Percentiles rank a stretch among this genome's conserved stretches.
Evolutionary conservation across 805 yeast genomes (phyloP).

Genomic region (Millerago galiae): DNA sequence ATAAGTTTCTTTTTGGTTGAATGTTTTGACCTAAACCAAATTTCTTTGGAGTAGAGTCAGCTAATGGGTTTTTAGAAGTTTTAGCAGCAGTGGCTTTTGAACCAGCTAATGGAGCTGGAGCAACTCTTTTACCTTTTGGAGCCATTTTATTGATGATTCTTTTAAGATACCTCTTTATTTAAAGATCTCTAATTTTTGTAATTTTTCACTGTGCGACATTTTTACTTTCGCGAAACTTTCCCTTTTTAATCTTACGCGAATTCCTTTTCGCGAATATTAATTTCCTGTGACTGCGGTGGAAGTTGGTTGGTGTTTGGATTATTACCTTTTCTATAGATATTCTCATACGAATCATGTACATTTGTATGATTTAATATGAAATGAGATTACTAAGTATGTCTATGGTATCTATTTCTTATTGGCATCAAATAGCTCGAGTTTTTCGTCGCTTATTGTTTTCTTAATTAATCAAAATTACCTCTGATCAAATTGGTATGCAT

Average conservation of each 20-base stretch:
- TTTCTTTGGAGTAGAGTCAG: constrained; percentile 85
- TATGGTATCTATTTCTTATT: no score
- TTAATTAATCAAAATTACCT: no score
- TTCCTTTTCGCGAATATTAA: background rate
- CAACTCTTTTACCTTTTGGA: constrained; percentile 61
- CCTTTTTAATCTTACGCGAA: background rate
- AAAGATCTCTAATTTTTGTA: background rate
- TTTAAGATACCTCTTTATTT: no score
- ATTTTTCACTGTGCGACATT: constrained; percentile 1
- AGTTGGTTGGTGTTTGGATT: background rate
- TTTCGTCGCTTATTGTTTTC: no score
- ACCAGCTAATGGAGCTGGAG: constrained; percentile 98
- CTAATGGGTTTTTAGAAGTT: constrained; percentile 72
- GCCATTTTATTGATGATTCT: constrained; percentile 3
- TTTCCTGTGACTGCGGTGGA: constrained; percentile 5
- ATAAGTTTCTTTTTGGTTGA: constrained; percentile 93
- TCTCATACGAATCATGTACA: no score
- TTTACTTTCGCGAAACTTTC: background rate
- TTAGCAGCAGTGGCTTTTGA: constrained; percentile 66
- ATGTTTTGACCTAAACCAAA: constrained; percentile 95
- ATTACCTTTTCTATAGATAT: no score
- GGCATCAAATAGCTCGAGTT: no score
- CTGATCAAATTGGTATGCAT: no score
- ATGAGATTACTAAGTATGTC: no score
- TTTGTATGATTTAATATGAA: no score